These are phyloP conservation scores for Hirschioporus abietinus DNA, from an alignment of 768 basidiomycete genomes.

Conservation along the genomic window DNA sequence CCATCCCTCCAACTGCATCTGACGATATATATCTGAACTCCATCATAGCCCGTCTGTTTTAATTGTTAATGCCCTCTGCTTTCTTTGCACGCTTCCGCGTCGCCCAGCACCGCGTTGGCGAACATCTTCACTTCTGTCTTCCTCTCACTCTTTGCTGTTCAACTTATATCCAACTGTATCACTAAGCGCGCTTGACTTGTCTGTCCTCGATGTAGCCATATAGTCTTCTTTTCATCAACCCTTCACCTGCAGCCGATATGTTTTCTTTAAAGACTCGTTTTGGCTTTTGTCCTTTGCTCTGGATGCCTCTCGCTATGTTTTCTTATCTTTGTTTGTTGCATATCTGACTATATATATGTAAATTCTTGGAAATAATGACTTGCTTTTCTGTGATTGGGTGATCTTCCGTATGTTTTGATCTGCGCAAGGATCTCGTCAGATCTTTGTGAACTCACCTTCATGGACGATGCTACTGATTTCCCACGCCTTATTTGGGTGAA, in stretches of 20 bases:
- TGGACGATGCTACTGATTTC: too few relatives aligned
- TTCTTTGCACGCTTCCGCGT: too few relatives aligned
- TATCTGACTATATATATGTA: background rate
- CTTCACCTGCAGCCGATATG: too few relatives aligned
- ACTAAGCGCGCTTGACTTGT: background rate
- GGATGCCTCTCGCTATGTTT: background rate
- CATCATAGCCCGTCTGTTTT: background rate
- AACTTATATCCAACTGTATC: background rate
- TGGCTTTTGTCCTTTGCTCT: background rate
- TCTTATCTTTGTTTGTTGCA: background rate
- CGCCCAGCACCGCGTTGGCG: too few relatives aligned
- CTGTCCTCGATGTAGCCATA: background rate
- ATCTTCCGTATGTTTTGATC: too few relatives aligned
- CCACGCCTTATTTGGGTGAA: too few relatives aligned
- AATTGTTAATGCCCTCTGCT: background rate
- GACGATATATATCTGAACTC: background rate
- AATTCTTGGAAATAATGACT: background rate
- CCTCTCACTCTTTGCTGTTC: background rate
- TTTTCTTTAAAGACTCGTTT: too few relatives aligned
- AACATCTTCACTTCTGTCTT: background rate
- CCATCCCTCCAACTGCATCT: background rate
- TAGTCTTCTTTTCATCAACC: too few relatives aligned
- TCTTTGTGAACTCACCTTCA: too few relatives aligned
- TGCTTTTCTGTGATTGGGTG: background rate
- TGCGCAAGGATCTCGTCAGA: too few relatives aligned